Evolutionary conservation across 352 stramenopile species (phyloP), one percentile per base, ranked within the genome.

Genomic region (Globisporangium camurandrum): DNA sequence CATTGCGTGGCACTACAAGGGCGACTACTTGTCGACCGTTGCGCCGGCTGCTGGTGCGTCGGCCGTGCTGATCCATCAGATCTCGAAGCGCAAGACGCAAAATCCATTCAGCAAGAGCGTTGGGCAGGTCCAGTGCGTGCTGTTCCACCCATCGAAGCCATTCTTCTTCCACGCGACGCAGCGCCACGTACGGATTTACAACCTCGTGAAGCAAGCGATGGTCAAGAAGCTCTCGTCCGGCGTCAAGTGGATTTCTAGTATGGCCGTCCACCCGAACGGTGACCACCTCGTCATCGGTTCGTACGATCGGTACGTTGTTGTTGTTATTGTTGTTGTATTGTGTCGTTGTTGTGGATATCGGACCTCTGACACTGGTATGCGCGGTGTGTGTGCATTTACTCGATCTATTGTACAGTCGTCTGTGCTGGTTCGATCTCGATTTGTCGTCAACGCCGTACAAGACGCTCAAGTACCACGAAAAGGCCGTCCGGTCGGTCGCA

Each of bases 121-220:
- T 14, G 87, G 79, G 42, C 78, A 96, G 56, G 89, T 97, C 20
- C 96, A 99, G 71, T 80, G 83, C 39, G 93, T 98, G 34, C 85
- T 93, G 11, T 99, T 99, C 78, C 97, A 99, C 69, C 96, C 95
- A 36, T 95, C 85, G 51, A 99, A 99, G 76, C 97, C 97, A 6
- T 99, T 99, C 67, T 92, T 99, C 57, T 99, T 99, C 76, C 95
- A 99, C 27, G 97, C 97, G 6, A 99, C 92, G n/a, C 96, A 98
- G 67, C 89, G 96, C 53, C 84, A 98, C 62, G 95, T 99, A 45
- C 89, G 96, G 49, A 77, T 99, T 20, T 99, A 99, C 82, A 97
- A 99, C 73, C 76, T 99, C 11, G 85, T 98, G 42, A 98, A 99
- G 67, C 96, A 99, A 67, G 75, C 75, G n/a, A 88, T 94, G 58